Evolutionary conservation across 305 asterid genomes (phyloP).

Genomic region (Petunia hybrid): DNA sequence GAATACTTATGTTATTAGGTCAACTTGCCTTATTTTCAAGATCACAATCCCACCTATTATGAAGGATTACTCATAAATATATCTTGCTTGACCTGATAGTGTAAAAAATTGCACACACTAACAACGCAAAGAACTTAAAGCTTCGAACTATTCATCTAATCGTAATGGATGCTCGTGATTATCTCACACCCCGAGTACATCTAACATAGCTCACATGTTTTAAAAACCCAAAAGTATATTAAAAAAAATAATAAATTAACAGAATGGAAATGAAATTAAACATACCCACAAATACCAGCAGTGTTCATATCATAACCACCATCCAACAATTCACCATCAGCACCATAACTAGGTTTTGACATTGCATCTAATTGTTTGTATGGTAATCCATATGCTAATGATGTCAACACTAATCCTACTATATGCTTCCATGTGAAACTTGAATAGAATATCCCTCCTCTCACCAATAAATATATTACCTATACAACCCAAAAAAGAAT

Average conservation of each 20-base stretch:
- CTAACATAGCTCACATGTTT: neutral
- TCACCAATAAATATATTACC: slow-evolving; percentile 74
- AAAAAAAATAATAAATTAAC: neutral
- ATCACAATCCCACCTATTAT: too few relatives aligned
- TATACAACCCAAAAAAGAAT: slow-evolving; percentile 37
- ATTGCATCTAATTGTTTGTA: slow-evolving; percentile 82
- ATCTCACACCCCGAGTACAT: neutral
- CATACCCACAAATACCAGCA: slow-evolving; percentile 90
- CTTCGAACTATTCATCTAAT: too few relatives aligned
- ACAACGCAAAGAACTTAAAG: too few relatives aligned
- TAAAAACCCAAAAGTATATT: neutral
- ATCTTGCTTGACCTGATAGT: too few relatives aligned
- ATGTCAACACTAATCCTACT: slow-evolving; percentile 71
- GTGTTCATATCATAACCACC: slow-evolving; percentile 97
- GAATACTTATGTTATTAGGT: too few relatives aligned
- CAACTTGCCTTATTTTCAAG: too few relatives aligned
- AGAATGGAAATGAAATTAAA: neutral
- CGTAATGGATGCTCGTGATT: too few relatives aligned
- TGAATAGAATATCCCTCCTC: slow-evolving; percentile 79
- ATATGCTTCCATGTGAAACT: slow-evolving; percentile 90
- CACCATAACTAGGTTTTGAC: slow-evolving; percentile 76
- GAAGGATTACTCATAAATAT: too few relatives aligned
- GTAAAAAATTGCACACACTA: too few relatives aligned
- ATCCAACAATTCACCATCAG: slow-evolving; percentile 81
- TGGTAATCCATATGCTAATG: slow-evolving; percentile 75